Evolutionary conservation across 352 stramenopile genomes (phyloP).

Genomic region (Globisporangium nodosum): DNA sequence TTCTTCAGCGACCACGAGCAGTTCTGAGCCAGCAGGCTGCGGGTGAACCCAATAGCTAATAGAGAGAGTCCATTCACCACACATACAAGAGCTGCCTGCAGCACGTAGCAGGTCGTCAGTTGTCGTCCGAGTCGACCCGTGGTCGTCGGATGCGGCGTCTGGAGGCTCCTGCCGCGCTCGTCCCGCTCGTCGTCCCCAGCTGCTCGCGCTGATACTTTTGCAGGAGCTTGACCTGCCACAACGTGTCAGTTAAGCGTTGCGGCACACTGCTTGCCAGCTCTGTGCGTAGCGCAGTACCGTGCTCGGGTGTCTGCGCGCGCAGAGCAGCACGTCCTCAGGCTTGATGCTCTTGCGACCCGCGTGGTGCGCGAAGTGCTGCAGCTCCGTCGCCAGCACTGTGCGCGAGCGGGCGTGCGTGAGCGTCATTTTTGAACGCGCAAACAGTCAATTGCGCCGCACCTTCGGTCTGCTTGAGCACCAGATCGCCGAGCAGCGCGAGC

Average conservation of each 20-base stretch:
- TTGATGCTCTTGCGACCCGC: slow-evolving; percentile 74
- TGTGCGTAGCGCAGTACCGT: slow-evolving; percentile 23
- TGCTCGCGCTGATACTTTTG: slow-evolving; percentile 60
- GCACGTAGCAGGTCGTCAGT: neutral
- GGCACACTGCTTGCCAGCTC: neutral
- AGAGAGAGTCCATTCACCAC: slow-evolving; percentile 1
- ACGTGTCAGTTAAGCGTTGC: neutral
- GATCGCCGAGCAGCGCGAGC: slow-evolving; percentile 54
- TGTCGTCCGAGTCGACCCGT: slow-evolving; percentile 14
- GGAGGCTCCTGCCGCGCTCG: slow-evolving; percentile 13
- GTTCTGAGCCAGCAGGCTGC: slow-evolving; percentile 1
- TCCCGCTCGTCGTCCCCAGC: slow-evolving; percentile 8
- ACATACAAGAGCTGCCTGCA: neutral
- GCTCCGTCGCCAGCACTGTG: slow-evolving; percentile 62
- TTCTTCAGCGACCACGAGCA: slow-evolving; percentile 19
- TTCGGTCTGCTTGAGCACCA: slow-evolving; percentile 62
- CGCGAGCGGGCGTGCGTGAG: neutral
- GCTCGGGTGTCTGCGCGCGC: slow-evolving; percentile 51
- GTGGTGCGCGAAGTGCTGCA: slow-evolving; percentile 73
- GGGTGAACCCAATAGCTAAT: neutral
- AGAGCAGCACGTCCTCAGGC: slow-evolving; percentile 58
- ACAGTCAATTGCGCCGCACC: slow-evolving; percentile 15
- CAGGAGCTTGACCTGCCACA: slow-evolving; percentile 34
- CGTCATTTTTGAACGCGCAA: neutral
- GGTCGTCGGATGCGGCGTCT: slow-evolving; percentile 10